These are phyloP conservation scores for Eremothecium cymbalariae DNA, from an alignment of 1,139 yeast genomes.

Conservation along the genomic window DNA sequence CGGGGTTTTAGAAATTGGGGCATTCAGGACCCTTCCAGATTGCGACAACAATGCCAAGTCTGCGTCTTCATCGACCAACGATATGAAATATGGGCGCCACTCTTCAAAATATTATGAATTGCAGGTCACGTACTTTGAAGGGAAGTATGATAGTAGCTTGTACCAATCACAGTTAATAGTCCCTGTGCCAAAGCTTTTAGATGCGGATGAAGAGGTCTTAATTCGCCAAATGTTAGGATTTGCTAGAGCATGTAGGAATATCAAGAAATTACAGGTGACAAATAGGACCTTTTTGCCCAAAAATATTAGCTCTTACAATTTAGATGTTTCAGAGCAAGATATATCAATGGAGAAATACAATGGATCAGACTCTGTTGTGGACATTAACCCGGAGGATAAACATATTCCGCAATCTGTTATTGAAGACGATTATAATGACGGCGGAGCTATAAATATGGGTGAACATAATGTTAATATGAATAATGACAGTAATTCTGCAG, in stretches of 20 bases:
- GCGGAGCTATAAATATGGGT: neutral
- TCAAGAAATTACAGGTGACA: conserved; percentile 8
- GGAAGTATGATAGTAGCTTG: conserved; percentile 38
- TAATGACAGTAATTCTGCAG: conserved; percentile 17
- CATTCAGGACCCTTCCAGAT: conserved; percentile 57
- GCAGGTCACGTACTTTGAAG: conserved; percentile 55
- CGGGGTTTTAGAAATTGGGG: conserved; percentile 78
- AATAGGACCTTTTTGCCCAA: conserved; percentile 1
- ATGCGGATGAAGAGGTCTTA: conserved; percentile 10
- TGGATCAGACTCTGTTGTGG: too few species aligned
- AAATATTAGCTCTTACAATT: too few species aligned
- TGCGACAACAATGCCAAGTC: neutral
- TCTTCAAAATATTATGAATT: conserved; percentile 64
- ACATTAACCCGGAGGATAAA: too few species aligned
- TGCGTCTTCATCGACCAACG: neutral
- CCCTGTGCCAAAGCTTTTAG: conserved; percentile 10
- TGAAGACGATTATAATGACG: too few species aligned
- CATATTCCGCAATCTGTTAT: too few species aligned
- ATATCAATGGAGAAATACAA: too few species aligned
- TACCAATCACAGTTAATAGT: conserved; percentile 10
- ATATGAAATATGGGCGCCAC: conserved; percentile 60
- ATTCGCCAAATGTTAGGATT: conserved; percentile 18
- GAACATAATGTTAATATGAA: conserved; percentile 7
- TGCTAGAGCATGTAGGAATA: conserved; percentile 20
- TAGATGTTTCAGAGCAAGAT: too few species aligned